Conservation (phyloP, 495 filamentous ascomycete genomes). For the Cercophora newfieldiana region DNA sequence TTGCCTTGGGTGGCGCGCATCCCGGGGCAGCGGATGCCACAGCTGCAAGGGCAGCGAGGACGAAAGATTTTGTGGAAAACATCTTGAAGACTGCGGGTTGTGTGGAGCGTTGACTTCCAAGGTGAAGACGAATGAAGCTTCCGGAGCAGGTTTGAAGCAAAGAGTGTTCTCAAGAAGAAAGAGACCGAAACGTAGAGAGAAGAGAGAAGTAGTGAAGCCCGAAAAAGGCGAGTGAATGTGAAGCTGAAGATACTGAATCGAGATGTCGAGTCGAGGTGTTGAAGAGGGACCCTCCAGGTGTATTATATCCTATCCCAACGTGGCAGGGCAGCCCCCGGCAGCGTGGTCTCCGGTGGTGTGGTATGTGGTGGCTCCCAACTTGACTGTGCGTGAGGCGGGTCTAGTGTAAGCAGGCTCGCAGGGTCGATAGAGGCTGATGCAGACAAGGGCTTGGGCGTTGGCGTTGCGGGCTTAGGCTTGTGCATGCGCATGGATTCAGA, state of each 20-base stretch:
- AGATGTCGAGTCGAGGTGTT: constrained; percentile 1
- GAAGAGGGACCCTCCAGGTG: neutral
- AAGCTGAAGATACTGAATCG: constrained; percentile 3
- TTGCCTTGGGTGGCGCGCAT: constrained; percentile 11
- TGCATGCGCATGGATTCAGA: constrained; percentile 15
- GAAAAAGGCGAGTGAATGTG: constrained; percentile 3
- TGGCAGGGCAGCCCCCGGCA: constrained; percentile 12
- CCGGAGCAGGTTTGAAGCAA: constrained; percentile 22
- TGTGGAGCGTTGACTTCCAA: constrained; percentile 2
- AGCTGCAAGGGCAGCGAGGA: constrained; percentile 30
- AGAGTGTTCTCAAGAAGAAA: constrained; percentile 9
- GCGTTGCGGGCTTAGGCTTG: constrained; percentile 11
- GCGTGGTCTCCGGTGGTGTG: neutral
- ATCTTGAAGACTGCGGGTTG: constrained; percentile 22
- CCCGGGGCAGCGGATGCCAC: constrained; percentile 27
- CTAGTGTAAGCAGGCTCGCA: constrained; percentile 12
- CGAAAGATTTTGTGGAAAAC: constrained; percentile 29
- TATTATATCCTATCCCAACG: constrained; percentile 11
- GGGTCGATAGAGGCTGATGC: constrained; percentile 18
- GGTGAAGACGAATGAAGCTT: constrained; percentile 20
- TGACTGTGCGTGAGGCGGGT: neutral
- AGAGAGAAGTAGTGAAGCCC: constrained; percentile 8
- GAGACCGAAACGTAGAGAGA: constrained; percentile 7
- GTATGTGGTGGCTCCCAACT: neutral
- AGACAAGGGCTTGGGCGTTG: constrained; percentile 4